phyloP scores from a whole-genome alignment of 148 eudicot genomes.

The Linanthus parryae region DNA sequence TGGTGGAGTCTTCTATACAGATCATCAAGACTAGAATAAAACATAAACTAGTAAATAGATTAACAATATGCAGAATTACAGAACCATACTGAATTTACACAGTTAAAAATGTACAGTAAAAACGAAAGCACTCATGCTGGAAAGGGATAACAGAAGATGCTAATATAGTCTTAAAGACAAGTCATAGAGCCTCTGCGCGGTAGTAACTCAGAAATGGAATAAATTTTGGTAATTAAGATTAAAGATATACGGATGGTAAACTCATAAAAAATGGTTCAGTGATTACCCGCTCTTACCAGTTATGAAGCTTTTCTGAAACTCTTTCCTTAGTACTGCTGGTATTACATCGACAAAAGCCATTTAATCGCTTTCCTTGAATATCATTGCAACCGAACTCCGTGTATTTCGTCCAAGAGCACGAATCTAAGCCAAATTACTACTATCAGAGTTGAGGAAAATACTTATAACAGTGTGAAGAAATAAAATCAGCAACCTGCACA shows the following conservation, averaged over 20 bases:
- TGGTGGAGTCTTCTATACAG: no score
- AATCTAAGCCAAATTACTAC: constrained; percentile 43
- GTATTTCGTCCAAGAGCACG: constrained; percentile 85
- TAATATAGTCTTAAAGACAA: no score
- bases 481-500: no score
- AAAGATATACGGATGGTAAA: no score
- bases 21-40: no score
- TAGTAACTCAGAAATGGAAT: constrained; percentile 1
- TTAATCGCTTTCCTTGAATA: constrained; percentile 62
- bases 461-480: no score
- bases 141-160: no score
- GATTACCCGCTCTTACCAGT: constrained; percentile 49
- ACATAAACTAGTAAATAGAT: no score
- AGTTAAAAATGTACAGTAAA: no score
- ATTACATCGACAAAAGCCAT: constrained; percentile 91
- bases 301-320: constrained; percentile 33
- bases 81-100: no score
- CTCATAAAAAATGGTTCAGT: constrained; percentile 3
- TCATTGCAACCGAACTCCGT: constrained; percentile 88
- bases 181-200: neutral
- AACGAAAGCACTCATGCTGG: no score
- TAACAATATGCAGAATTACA: no score
- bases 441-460: neutral
- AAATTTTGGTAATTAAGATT: neutral
- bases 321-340: constrained; percentile 55